Base-by-base conservation (phyloP, 1,139 yeast species). In the Diutina sp. region DNA sequence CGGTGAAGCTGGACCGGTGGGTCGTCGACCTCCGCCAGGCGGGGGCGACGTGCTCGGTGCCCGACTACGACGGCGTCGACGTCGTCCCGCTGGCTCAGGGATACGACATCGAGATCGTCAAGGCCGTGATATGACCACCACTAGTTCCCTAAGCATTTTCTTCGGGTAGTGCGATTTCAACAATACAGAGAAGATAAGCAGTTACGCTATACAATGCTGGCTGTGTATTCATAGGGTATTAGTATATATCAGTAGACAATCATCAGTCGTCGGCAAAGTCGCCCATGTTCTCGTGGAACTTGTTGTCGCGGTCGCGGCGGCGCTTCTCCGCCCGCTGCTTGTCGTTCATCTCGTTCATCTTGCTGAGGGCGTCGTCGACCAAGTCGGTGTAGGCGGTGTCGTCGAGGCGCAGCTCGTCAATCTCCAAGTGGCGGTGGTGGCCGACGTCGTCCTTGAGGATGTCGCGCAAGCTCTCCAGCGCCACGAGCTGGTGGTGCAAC, bases 401-500 rank as follows among this genome's bases (percentile, higher is more conserved):
- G 25, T 35, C 46, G 12, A 41, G 14, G 25, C 46, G 28, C 46
- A 28, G 46, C 21, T 38, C 32, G 14, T 51, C 54, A 3, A 25
- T 41, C 28, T 41, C 46, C 12, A 38, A 21, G n/a, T 7, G 32
- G 14, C 16, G 28, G 16, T 9, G 47, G 6, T 25, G 54, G 18
- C 28, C 25, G 35, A 12, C 21, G 32, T 38, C 46, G 5, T 38
- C 46, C 54, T 51, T 41, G 7, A 51, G 32, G 35, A 79, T 67
- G 46, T 74, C 77, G 55, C 53, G 35, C 9, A 50, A 32, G 41
- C 11, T 32, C 18, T 74, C 74, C 64, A 80, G 84, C 58, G 75
- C 73, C 32, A 79, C 82, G 58, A 82, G 73, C 64, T 86, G 90
- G 59, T 74, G 75, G 62, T 83, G 87, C 18, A 85, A 76, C 1